Conservation (phyloP, 2,329 filamentous ascomycete genomes). For the Leptographium lundbergii region DNA sequence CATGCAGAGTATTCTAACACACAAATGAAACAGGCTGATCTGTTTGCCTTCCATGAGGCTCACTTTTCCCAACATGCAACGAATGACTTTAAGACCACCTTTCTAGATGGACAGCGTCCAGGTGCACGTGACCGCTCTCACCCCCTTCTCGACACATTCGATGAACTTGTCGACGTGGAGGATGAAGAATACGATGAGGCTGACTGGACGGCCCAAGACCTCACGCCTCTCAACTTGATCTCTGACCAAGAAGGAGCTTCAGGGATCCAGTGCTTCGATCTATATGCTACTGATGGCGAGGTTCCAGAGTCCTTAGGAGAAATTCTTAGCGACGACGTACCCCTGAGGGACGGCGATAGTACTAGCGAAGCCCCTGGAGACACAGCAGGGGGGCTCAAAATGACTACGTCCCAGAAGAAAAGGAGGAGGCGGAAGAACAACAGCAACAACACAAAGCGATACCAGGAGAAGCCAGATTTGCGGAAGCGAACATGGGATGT, state of each 20-base stretch:
- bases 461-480: slow-evolving; percentile 44
- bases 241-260: neutral
- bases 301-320: neutral
- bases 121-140: neutral
- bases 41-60: slow-evolving; percentile 41
- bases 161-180: neutral
- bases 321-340: neutral
- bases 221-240: neutral
- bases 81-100: slow-evolving; percentile 31
- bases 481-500: slow-evolving; percentile 57
- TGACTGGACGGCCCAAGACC: neutral
- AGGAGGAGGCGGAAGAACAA: slow-evolving; percentile 16
- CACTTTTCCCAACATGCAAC: slow-evolving; percentile 44
- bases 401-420: neutral
- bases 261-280: neutral
- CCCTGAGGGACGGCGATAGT: neutral
- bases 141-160: neutral
- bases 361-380: neutral
- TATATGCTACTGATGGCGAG: neutral
- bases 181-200: neutral
- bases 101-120: slow-evolving; percentile 16
- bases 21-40: slow-evolving; percentile 36
- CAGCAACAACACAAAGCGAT: slow-evolving; percentile 19
- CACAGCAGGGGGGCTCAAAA: neutral
- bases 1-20: neutral